Percentiles rank a stretch among this genome's conserved stretches.
phyloP scores from a whole-genome alignment of 495 filamentous ascomycete species.

The Corynascus novoguineensis region DNA sequence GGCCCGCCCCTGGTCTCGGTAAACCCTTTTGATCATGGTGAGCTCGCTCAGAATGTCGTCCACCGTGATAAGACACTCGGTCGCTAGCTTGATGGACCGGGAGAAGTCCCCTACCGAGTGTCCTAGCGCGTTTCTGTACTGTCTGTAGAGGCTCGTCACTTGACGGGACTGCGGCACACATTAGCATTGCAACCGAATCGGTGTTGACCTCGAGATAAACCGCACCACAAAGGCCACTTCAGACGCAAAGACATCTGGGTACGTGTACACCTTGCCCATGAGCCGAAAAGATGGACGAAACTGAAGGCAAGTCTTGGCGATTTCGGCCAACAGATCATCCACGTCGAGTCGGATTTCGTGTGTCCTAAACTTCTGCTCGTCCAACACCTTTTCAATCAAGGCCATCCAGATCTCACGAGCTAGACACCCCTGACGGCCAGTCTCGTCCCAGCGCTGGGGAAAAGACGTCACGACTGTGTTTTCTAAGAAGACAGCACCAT shows the following conservation, averaged over 20 bases:
- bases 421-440: too few species aligned
- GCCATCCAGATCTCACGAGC: too few species aligned
- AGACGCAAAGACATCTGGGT: neutral
- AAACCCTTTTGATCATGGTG: constrained; percentile 2
- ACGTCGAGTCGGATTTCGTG: neutral
- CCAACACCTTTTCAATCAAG: too few species aligned
- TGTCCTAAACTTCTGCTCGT: too few species aligned
- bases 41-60: constrained; percentile 10
- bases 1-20: constrained; percentile 5
- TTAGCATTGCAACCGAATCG: neutral
- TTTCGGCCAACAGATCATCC: neutral
- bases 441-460: neutral
- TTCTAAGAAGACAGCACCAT: too few species aligned
- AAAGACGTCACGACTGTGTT: neutral
- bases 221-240: neutral
- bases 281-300: neutral
- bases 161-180: neutral
- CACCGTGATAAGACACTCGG: neutral
- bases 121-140: neutral
- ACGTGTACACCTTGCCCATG: neutral
- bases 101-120: neutral
- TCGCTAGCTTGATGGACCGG: constrained; percentile 1
- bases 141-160: neutral
- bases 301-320: neutral
- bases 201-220: too few species aligned